Evolutionary conservation across 2,329 filamentous ascomycete species (phyloP).

Genomic region (Ophiostoma himal-ulmi): DNA sequence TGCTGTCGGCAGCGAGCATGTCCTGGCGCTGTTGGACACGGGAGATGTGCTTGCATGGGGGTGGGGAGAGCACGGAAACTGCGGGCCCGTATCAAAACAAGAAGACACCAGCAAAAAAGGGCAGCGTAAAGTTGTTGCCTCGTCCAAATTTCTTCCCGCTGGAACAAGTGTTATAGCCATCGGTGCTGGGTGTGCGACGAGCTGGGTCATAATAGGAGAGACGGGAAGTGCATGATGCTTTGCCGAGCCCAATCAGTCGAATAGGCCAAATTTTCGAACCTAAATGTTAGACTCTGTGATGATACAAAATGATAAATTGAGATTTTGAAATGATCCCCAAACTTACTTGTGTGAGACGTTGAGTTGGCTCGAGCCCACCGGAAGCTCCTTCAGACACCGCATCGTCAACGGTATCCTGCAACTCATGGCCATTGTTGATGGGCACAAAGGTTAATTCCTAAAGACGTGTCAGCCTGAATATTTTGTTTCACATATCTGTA

Average conservation of each 20-base stretch:
- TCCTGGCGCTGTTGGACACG: conserved; percentile 61
- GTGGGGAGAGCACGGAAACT: conserved; percentile 98
- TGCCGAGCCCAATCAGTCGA: conserved; percentile 23
- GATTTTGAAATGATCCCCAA: background rate
- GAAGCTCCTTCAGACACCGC: conserved; percentile 24
- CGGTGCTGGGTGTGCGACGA: conserved; percentile 86
- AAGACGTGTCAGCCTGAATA: background rate
- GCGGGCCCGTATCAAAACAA: conserved; percentile 53
- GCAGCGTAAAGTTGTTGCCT: conserved; percentile 61
- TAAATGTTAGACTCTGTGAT: conserved; percentile 24
- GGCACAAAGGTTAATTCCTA: conserved; percentile 33
- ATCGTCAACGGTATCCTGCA: conserved; percentile 25
- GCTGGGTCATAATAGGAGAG: conserved; percentile 53
- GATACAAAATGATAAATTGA: background rate
- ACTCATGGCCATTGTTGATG: conserved; percentile 37
- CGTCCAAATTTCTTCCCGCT: conserved; percentile 48
- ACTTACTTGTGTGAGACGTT: conserved; percentile 62
- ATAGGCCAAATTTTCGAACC: conserved; percentile 34
- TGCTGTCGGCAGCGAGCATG: conserved; percentile 87
- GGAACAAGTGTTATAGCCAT: conserved; percentile 52
- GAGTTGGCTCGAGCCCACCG: conserved; percentile 60
- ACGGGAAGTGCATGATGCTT: background rate
- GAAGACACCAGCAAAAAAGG: conserved; percentile 64
- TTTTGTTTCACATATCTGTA: background rate
- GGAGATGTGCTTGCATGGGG: conserved; percentile 78